phyloP scores from a whole-genome alignment of 2,329 filamentous ascomycete species.

The Sclerotinia nivalis region DNA sequence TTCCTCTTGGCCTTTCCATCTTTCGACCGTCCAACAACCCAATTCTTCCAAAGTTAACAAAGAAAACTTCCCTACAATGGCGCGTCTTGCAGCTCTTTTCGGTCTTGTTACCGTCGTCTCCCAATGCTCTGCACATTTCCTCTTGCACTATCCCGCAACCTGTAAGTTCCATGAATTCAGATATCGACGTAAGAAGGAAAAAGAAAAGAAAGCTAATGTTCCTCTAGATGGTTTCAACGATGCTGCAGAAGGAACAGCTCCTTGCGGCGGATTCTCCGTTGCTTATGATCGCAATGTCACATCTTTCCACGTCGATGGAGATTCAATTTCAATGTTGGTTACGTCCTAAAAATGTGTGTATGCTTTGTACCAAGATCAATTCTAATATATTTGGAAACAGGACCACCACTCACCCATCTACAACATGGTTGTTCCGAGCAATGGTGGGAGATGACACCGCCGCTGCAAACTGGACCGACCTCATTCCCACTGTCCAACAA shows the following conservation, averaged over 20 bases:
- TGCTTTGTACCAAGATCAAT: not conserved
- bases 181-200: not conserved
- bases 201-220: conserved; percentile 2
- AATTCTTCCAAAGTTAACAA: not conserved
- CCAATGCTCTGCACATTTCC: conserved; percentile 55
- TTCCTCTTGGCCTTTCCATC: not conserved
- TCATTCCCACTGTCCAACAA: conserved; percentile 56
- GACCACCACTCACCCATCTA: conserved; percentile 52
- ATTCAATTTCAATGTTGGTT: conserved; percentile 48
- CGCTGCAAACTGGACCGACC: conserved; percentile 53
- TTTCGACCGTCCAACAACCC: not conserved
- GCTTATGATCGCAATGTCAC: conserved; percentile 52
- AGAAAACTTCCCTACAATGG: conserved; percentile 14
- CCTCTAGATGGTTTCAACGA: conserved; percentile 49
- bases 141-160: conserved; percentile 50
- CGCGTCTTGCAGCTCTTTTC: conserved; percentile 22
- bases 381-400: conserved; percentile 32
- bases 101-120: conserved; percentile 25
- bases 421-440: conserved; percentile 59
- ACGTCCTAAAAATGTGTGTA: not conserved
- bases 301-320: conserved; percentile 59
- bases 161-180: conserved; percentile 27
- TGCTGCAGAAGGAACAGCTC: conserved; percentile 47
- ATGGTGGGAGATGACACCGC: conserved; percentile 51
- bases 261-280: conserved; percentile 57